Evolutionary conservation across 1,284 basidiomycete genomes (phyloP).

Genomic region (Moniliophthora roreri): DNA sequence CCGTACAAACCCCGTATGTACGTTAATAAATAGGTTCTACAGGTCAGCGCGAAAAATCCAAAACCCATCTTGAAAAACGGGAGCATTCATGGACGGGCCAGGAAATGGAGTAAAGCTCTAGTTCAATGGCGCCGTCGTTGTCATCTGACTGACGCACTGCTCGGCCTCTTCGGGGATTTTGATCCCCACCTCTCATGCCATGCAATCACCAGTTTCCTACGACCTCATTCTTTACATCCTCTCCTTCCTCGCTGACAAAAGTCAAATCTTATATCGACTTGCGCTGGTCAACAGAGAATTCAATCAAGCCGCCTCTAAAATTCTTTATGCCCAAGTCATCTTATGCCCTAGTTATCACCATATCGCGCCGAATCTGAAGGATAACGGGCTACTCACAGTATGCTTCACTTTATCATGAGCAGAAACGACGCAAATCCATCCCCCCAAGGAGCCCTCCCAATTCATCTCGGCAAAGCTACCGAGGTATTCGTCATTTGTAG

Average conservation of each 20-base stretch:
- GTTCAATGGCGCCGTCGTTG: too few species aligned
- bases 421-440: neutral
- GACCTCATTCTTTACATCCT: too few species aligned
- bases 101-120: too few species aligned
- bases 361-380: neutral
- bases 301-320: slow-evolving; percentile 5
- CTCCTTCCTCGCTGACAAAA: neutral
- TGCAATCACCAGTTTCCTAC: too few species aligned
- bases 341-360: slow-evolving; percentile 2
- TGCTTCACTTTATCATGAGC: neutral
- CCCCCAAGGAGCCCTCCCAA: neutral
- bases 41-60: too few species aligned
- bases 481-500: neutral
- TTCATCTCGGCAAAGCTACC: neutral
- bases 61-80: too few species aligned
- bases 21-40: too few species aligned
- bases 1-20: too few species aligned
- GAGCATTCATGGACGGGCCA: too few species aligned
- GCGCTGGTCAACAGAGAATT: slow-evolving; percentile 10
- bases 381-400: slow-evolving; percentile 5
- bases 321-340: slow-evolving; percentile 7
- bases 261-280: neutral
- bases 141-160: too few species aligned
- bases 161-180: too few species aligned
- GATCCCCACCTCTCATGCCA: too few species aligned